Conservation (phyloP, 331 rosid genomes). For the Malus hybrid region DNA sequence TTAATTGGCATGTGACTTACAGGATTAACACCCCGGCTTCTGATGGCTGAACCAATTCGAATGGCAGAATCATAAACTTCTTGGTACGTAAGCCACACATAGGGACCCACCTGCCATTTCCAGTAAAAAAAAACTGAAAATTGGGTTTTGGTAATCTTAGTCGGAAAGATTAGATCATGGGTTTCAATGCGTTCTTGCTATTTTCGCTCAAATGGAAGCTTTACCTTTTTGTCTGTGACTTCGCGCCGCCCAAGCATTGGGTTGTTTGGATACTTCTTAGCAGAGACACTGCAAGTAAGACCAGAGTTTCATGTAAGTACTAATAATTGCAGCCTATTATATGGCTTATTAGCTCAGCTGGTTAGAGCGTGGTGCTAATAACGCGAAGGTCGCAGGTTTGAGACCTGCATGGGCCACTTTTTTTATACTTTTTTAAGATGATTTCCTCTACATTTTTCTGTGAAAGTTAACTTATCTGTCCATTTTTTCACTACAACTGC, state of each 20-base stretch:
- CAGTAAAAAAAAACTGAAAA: neutral
- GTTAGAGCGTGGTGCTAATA: slow-evolving; percentile 93
- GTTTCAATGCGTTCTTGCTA: neutral
- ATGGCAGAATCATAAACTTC: slow-evolving; percentile 64
- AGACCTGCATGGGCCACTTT: slow-evolving; percentile 68
- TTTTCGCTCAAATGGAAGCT: neutral
- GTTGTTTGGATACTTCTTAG: slow-evolving; percentile 40
- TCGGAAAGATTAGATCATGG: neutral
- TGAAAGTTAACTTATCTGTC: neutral
- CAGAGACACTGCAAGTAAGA: slow-evolving; percentile 45
- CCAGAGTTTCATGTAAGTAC: neutral
- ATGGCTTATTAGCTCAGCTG: slow-evolving; percentile 83
- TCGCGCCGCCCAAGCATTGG: slow-evolving; percentile 71
- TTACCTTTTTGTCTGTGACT: slow-evolving; percentile 47
- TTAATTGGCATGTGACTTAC: slow-evolving; percentile 25
- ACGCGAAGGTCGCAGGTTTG: slow-evolving; percentile 92
- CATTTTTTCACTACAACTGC: neutral
- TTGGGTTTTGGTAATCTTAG: neutral
- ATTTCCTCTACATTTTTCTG: neutral
- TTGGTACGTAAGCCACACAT: slow-evolving; percentile 69
- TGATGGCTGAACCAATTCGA: slow-evolving; percentile 69
- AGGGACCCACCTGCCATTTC: slow-evolving; percentile 60
- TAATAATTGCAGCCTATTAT: neutral
- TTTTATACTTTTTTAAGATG: neutral
- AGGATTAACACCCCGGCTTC: slow-evolving; percentile 64